These are phyloP conservation scores for Blepharisma japonicum DNA, from an alignment of 73 alveolate genomes.

Conservation along the genomic window DNA sequence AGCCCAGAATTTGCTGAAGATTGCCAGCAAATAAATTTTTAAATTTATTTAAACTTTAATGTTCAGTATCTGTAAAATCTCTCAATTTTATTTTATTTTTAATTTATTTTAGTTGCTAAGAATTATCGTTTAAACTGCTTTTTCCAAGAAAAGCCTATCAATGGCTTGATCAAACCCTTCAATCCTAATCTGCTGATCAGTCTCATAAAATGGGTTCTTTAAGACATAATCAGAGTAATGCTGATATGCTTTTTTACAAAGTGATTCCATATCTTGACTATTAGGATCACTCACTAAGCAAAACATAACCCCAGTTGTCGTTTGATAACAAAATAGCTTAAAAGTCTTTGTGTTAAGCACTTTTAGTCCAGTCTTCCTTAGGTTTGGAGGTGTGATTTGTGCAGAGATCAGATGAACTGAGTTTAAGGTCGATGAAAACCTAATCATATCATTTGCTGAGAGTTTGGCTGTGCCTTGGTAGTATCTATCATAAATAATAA, in stretches of 20 bases:
- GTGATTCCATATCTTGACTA: constrained; percentile 31
- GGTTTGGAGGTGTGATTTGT: neutral
- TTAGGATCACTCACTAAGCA: constrained; percentile 39
- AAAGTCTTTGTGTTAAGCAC: constrained; percentile 48
- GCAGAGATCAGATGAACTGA: constrained; percentile 14
- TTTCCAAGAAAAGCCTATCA: constrained; percentile 8
- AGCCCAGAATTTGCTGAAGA: no score
- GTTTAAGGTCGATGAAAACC: neutral
- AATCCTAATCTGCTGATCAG: constrained; percentile 67
- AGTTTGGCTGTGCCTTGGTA: constrained; percentile 23
- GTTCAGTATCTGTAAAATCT: no score
- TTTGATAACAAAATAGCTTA: constrained; percentile 51
- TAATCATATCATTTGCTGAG: neutral
- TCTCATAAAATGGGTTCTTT: constrained; percentile 68
- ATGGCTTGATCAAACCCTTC: constrained; percentile 51
- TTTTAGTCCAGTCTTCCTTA: constrained; percentile 45
- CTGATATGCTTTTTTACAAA: constrained; percentile 47
- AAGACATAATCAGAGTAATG: constrained; percentile 60
- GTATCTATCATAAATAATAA: constrained; percentile 5
- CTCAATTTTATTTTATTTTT: no score
- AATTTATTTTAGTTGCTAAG: no score
- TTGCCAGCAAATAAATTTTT: no score
- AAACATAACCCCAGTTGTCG: constrained; percentile 65
- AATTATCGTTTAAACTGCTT: no score
- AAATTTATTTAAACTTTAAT: no score